These are phyloP conservation scores for Lachnellula arida DNA, from an alignment of 2,329 filamentous ascomycete genomes.

Conservation along the genomic window DNA sequence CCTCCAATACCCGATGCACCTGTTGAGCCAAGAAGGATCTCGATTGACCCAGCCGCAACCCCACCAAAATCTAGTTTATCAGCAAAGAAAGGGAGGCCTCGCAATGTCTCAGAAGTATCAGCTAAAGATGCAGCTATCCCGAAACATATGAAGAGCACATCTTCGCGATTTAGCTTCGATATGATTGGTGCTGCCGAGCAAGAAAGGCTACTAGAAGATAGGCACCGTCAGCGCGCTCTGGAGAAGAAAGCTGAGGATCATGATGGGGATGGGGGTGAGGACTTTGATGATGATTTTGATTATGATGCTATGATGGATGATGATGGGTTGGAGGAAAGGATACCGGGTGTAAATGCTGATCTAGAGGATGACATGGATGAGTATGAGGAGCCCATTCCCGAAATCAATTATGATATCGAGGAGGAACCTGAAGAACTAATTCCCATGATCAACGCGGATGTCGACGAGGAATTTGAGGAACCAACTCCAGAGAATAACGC, in stretches of 20 bases:
- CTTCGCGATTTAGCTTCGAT: slow-evolving; percentile 78
- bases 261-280: slow-evolving; percentile 37
- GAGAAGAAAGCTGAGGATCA: slow-evolving; percentile 47
- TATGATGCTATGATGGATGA: slow-evolving; percentile 61
- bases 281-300: slow-evolving; percentile 56
- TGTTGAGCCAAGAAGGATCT: slow-evolving; percentile 20
- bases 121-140: slow-evolving; percentile 45
- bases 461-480: slow-evolving; percentile 27
- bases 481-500: slow-evolving; percentile 15
- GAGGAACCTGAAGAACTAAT: slow-evolving; percentile 53
- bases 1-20: slow-evolving; percentile 21
- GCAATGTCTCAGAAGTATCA: slow-evolving; percentile 48
- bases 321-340: slow-evolving; percentile 61
- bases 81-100: slow-evolving; percentile 36
- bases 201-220: slow-evolving; percentile 67
- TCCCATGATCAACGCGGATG: slow-evolving; percentile 50
- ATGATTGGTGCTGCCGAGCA: slow-evolving; percentile 66
- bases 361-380: slow-evolving; percentile 44
- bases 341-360: slow-evolving; percentile 52
- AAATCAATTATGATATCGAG: slow-evolving; percentile 43
- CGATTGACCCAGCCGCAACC: slow-evolving; percentile 23
- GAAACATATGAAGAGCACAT: slow-evolving; percentile 68
- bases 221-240: slow-evolving; percentile 62
- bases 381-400: slow-evolving; percentile 62
- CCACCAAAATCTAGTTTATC: slow-evolving; percentile 21